Evolutionary conservation across 2,329 filamentous ascomycete species (phyloP).

Genomic region (Arthrobotrys pseudoclavata): DNA sequence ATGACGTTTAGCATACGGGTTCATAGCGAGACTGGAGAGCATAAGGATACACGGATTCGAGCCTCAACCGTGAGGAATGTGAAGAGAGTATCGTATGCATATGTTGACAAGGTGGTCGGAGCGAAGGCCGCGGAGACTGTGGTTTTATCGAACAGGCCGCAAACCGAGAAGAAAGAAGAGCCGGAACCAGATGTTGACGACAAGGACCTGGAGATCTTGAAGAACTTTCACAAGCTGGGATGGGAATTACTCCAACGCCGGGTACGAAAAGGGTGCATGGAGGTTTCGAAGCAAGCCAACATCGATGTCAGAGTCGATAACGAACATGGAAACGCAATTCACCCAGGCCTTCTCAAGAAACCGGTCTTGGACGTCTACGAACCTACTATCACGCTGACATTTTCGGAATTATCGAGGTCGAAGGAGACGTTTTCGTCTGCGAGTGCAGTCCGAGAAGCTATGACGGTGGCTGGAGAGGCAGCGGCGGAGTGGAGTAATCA

Average conservation of each 20-base stretch:
- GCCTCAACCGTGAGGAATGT: constrained; percentile 72
- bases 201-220: constrained; percentile 10
- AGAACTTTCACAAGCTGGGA: constrained; percentile 37
- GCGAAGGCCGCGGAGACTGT: neutral
- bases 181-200: neutral
- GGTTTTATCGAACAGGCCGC: constrained; percentile 31
- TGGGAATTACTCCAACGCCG: constrained; percentile 8
- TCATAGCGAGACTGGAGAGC: constrained; percentile 69
- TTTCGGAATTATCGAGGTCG: constrained; percentile 9
- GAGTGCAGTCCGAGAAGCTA: constrained; percentile 64
- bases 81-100: constrained; percentile 72
- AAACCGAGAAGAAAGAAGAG: neutral
- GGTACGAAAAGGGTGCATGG: constrained; percentile 4
- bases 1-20: constrained; percentile 76
- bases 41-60: constrained; percentile 72
- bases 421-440: constrained; percentile 60
- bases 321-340: constrained; percentile 35
- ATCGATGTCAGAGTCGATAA: constrained; percentile 27
- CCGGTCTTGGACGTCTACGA: constrained; percentile 45
- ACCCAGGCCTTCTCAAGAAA: constrained; percentile 52
- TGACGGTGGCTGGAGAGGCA: constrained; percentile 75
- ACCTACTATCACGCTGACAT: constrained; percentile 60
- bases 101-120: constrained; percentile 67
- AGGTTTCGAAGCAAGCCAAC: neutral
- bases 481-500: constrained; percentile 74